Evolutionary conservation across 495 filamentous ascomycete species (phyloP).

Genomic region (Aspergillus ostianus): DNA sequence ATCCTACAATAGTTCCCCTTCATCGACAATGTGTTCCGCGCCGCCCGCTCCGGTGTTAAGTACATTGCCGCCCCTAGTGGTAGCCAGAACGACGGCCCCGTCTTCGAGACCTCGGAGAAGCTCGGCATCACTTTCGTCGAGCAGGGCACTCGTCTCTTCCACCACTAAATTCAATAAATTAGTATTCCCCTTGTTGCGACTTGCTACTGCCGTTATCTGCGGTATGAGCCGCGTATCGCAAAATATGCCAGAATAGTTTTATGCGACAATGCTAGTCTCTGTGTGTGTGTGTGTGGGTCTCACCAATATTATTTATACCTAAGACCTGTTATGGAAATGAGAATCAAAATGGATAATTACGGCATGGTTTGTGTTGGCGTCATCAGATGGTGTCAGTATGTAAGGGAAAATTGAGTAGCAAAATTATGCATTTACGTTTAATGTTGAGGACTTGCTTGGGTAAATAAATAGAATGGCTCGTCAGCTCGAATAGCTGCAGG

Average conservation of each 20-base stretch:
- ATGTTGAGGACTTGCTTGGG: neutral
- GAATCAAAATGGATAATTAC: constrained; percentile 1
- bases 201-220: neutral
- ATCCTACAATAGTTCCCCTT: constrained; percentile 77
- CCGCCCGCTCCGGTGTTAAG: constrained; percentile 82
- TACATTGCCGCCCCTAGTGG: constrained; percentile 92
- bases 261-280: constrained; percentile 10
- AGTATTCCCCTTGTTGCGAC: neutral
- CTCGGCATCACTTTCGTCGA: constrained; percentile 88
- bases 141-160: constrained; percentile 84
- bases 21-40: constrained; percentile 94
- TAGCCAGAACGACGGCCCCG: constrained; percentile 86
- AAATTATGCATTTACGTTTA: neutral
- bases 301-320: constrained; percentile 18
- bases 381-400: neutral
- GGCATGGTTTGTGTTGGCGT: neutral
- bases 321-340: constrained; percentile 6
- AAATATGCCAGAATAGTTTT: constrained; percentile 1
- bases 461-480: too few species aligned
- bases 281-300: neutral
- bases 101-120: constrained; percentile 91
- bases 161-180: constrained; percentile 59
- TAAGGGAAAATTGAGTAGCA: neutral
- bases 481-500: too few species aligned
- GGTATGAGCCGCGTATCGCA: neutral